Evolutionary conservation across 2,329 filamentous ascomycete genomes (phyloP).

Genomic region (Aspergillus bombycis): DNA sequence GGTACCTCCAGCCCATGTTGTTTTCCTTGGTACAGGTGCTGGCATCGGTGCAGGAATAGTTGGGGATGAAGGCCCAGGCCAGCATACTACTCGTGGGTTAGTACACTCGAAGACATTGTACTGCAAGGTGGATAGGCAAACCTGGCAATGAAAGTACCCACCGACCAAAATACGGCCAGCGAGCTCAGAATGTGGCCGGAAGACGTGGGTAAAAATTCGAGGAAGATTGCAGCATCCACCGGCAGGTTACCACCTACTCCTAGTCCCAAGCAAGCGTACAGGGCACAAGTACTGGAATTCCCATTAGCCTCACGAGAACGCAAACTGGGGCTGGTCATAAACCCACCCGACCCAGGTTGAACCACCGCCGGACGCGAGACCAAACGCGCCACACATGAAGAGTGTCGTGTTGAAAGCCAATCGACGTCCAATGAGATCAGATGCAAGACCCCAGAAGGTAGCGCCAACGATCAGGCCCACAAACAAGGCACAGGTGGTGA

Average conservation of each 20-base stretch:
- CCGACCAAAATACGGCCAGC: conserved; percentile 79
- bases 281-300: conserved; percentile 53
- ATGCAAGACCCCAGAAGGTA: conserved; percentile 76
- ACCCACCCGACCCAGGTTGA: conserved; percentile 62
- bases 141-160: conserved; percentile 67
- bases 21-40: conserved; percentile 51
- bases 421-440: conserved; percentile 75
- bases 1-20: conserved; percentile 72
- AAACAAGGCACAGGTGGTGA: conserved; percentile 76
- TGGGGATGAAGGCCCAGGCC: conserved; percentile 75
- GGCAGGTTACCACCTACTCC: conserved; percentile 77
- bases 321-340: conserved; percentile 25
- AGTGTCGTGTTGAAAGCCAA: conserved; percentile 80
- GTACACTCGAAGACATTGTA: neutral
- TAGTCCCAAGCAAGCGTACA: conserved; percentile 64
- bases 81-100: conserved; percentile 40
- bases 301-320: neutral
- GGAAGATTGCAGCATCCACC: conserved; percentile 77
- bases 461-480: conserved; percentile 76
- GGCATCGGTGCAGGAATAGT: conserved; percentile 56
- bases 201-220: conserved; percentile 76
- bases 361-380: conserved; percentile 69
- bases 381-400: conserved; percentile 73
- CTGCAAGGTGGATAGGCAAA: neutral
- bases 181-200: conserved; percentile 72